Conservation (phyloP, 140 eudicot species). For the Erigeron philadelphicus region DNA sequence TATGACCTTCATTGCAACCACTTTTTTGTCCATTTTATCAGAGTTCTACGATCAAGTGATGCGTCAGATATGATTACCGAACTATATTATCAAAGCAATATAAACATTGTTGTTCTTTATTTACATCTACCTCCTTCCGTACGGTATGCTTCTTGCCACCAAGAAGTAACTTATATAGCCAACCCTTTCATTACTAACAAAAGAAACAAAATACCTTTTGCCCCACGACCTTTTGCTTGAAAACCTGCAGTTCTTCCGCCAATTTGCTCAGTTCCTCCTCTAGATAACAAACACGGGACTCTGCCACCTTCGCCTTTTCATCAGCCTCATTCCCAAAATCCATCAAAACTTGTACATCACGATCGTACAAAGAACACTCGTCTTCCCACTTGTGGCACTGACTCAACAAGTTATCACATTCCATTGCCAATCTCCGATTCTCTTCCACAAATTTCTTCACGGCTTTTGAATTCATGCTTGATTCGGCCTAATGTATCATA, state of each 20-base stretch:
- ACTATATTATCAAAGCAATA: too few relatives aligned
- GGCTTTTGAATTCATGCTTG: constrained; percentile 76
- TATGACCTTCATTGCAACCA: background rate
- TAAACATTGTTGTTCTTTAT: background rate
- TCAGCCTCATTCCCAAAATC: constrained; percentile 94
- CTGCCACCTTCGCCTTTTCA: constrained; percentile 71
- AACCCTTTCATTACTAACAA: background rate
- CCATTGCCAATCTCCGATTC: constrained; percentile 66
- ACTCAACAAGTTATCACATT: constrained; percentile 51
- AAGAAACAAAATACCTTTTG: constrained; percentile 30
- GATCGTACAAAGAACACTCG: constrained; percentile 80
- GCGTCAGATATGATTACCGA: too few relatives aligned
- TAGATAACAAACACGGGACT: constrained; percentile 41
- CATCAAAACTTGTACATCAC: constrained; percentile 78
- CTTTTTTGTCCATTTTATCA: too few relatives aligned
- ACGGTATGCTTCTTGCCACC: background rate
- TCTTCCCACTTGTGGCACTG: constrained; percentile 69
- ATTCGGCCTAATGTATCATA: constrained; percentile 39
- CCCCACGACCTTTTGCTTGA: constrained; percentile 37
- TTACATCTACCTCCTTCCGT: background rate
- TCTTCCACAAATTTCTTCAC: constrained; percentile 83
- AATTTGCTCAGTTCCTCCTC: constrained; percentile 56
- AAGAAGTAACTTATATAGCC: background rate
- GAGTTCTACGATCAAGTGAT: too few relatives aligned
- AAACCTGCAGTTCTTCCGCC: constrained; percentile 45